phyloP scores from a whole-genome alignment of 106 monocot species.

The Acanthochlamys bracteata region DNA sequence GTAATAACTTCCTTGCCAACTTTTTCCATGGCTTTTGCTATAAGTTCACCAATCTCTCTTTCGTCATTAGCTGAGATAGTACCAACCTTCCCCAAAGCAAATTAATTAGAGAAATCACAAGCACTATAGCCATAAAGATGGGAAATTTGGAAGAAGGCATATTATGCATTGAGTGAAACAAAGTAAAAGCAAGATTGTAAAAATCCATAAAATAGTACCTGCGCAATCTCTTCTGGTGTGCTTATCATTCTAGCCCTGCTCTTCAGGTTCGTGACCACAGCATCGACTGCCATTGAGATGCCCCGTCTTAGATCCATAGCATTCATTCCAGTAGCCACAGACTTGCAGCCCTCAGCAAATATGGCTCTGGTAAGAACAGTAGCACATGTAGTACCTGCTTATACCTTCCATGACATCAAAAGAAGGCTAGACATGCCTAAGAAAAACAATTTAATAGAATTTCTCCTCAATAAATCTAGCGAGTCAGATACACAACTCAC shows the following conservation, averaged over 20 bases:
- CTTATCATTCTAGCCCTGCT: constrained; percentile 19
- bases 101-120: background rate
- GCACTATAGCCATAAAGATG: background rate
- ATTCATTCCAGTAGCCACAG: constrained; percentile 36
- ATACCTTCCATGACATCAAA: background rate
- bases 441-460: background rate
- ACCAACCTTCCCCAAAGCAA: constrained; percentile 8
- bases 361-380: constrained; percentile 72
- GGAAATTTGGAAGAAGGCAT: background rate
- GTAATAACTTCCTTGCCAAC: constrained; percentile 21
- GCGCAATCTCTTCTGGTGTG: constrained; percentile 21
- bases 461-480: background rate
- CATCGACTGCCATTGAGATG: constrained; percentile 20
- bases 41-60: constrained; percentile 22
- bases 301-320: constrained; percentile 25
- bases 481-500: constrained; percentile 20
- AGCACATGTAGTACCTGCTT: constrained; percentile 74
- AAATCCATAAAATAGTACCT: constrained; percentile 8
- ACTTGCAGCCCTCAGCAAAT: constrained; percentile 81
- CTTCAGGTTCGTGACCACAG: constrained; percentile 13
- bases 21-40: constrained; percentile 22
- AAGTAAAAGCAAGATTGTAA: background rate
- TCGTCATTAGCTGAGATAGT: constrained; percentile 19
- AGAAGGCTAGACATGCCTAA: background rate
- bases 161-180: background rate